Percentiles rank a stretch among this genome's conserved stretches.
Evolutionary conservation across 2,329 filamentous ascomycete species (phyloP).

Genomic region (Pseudogymnoascus destructans): DNA sequence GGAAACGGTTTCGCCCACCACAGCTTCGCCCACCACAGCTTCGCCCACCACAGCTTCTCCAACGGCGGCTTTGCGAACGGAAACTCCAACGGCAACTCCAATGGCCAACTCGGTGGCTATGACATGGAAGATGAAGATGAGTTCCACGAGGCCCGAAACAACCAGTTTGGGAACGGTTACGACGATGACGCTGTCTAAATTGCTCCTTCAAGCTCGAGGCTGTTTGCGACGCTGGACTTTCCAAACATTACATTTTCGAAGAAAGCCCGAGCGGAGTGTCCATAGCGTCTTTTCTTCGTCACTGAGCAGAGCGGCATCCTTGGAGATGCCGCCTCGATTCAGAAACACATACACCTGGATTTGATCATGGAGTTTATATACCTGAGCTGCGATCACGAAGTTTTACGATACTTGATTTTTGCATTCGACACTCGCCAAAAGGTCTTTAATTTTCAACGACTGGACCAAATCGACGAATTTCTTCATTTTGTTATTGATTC

Average conservation of each 20-base stretch:
- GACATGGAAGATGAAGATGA: not conserved
- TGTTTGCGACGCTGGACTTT: not conserved
- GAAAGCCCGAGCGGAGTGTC: too few relatives aligned
- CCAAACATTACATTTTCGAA: not conserved
- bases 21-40: too few relatives aligned
- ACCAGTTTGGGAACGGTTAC: not conserved
- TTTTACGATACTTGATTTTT: not conserved
- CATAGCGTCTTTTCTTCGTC: not conserved
- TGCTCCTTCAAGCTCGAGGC: not conserved
- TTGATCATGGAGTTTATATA: not conserved
- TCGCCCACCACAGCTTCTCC: not conserved
- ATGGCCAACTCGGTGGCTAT: not conserved
- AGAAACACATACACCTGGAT: not conserved
- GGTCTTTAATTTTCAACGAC: not conserved
- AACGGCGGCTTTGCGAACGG: not conserved
- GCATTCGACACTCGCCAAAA: not conserved
- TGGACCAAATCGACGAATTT: not conserved
- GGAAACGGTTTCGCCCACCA: not conserved
- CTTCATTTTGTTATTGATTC: not conserved
- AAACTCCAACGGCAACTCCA: not conserved
- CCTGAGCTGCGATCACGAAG: not conserved
- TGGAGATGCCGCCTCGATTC: not conserved
- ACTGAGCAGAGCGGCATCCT: not conserved
- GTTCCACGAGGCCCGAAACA: not conserved
- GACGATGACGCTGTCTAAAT: not conserved